A percentile compares a stretch with the other conserved stretches of the same genome.
Conservation (phyloP, 495 filamentous ascomycete species). For the Opeltia flavorubescens region DNA sequence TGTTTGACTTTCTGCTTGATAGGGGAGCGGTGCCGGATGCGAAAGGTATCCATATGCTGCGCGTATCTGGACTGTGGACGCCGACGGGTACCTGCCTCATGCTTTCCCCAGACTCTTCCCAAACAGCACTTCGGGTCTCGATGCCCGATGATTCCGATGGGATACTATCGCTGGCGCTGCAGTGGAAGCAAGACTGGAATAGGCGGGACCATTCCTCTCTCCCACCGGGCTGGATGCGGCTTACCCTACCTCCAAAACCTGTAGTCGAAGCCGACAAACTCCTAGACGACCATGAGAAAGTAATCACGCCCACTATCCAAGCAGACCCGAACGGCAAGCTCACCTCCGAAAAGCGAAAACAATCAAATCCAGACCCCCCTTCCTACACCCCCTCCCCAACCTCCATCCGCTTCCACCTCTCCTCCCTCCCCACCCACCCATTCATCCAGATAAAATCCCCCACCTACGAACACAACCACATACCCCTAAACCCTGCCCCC, state of each 20-base stretch:
- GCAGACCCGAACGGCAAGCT: not conserved
- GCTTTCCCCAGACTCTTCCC: slow-evolving; percentile 34
- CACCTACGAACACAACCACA: slow-evolving; percentile 2
- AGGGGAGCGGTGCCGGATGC: slow-evolving; percentile 45
- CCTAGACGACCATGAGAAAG: not conserved
- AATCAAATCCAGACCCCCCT: not conserved
- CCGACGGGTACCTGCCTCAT: slow-evolving; percentile 45
- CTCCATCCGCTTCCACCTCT: slow-evolving; percentile 7
- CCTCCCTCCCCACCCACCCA: not conserved
- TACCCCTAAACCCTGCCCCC: not conserved
- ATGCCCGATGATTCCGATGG: slow-evolving; percentile 49
- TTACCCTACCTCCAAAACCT: slow-evolving; percentile 22
- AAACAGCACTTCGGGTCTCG: slow-evolving; percentile 39
- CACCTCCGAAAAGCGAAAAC: slow-evolving; percentile 5
- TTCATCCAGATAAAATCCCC: not conserved
- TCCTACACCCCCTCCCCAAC: not conserved
- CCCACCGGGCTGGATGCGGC: slow-evolving; percentile 48
- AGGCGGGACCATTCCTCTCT: slow-evolving; percentile 34
- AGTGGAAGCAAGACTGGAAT: slow-evolving; percentile 45
- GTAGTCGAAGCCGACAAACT: slow-evolving; percentile 3
- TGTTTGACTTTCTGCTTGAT: slow-evolving; percentile 47
- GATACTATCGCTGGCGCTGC: slow-evolving; percentile 39
- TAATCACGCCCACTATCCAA: not conserved
- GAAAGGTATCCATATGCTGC: slow-evolving; percentile 42
- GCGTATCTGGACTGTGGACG: slow-evolving; percentile 47